Evolutionary conservation across 2,329 filamentous ascomycete species (phyloP).

Genomic region (Diatrype stigma): DNA sequence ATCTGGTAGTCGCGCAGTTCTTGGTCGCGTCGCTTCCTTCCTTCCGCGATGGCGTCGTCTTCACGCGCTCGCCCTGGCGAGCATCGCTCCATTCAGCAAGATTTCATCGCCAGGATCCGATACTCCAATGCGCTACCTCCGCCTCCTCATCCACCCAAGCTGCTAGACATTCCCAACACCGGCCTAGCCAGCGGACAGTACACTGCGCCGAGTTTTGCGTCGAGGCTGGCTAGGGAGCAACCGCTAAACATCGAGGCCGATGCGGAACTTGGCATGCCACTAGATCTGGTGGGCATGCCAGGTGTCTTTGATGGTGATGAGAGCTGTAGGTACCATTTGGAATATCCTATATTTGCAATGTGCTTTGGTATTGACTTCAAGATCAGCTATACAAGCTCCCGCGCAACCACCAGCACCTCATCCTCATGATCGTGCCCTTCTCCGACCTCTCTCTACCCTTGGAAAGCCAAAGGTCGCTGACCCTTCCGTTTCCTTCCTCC

Average conservation of each 20-base stretch:
- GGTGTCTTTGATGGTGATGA: constrained; percentile 95
- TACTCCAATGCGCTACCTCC: constrained; percentile 95
- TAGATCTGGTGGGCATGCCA: constrained; percentile 91
- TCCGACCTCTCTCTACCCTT: constrained; percentile 77
- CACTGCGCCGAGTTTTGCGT: constrained; percentile 85
- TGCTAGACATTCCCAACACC: constrained; percentile 93
- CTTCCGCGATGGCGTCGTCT: constrained; percentile 36
- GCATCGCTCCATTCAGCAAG: constrained; percentile 70
- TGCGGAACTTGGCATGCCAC: constrained; percentile 95
- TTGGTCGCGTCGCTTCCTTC: not conserved
- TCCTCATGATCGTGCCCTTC: constrained; percentile 76
- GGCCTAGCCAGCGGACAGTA: constrained; percentile 84
- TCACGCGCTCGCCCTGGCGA: constrained; percentile 40
- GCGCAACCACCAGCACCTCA: constrained; percentile 68
- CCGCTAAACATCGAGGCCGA: constrained; percentile 95
- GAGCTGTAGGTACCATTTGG: constrained; percentile 61
- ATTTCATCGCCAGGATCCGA: constrained; percentile 93
- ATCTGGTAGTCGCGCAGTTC: constrained; percentile 1
- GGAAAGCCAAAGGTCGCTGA: constrained; percentile 77
- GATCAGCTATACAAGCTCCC: constrained; percentile 74
- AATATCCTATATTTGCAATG: not conserved
- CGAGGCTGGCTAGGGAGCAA: constrained; percentile 83
- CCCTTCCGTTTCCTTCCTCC: constrained; percentile 84
- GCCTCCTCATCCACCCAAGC: constrained; percentile 89
- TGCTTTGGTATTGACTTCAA: constrained; percentile 14